Percentiles rank a stretch among this genome's conserved stretches.
Evolutionary conservation across 176 grass and related monocot genomes (phyloP).

Genomic region (Carex cristatella): DNA sequence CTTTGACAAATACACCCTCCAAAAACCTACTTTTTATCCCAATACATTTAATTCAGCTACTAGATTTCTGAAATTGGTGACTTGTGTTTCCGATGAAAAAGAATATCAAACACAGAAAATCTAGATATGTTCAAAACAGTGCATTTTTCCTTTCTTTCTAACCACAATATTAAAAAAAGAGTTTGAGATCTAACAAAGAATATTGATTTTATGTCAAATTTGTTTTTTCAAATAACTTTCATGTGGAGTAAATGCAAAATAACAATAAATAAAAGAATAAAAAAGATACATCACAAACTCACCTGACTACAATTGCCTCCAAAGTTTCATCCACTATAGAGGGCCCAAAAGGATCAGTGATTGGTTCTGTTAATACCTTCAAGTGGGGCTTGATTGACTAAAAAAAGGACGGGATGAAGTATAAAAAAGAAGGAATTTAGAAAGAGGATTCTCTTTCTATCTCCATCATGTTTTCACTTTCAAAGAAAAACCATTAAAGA

Average conservation of each 20-base stretch:
- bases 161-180: neutral
- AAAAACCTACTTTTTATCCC: neutral
- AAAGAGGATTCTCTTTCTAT: neutral
- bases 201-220: neutral
- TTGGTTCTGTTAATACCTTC: constrained; percentile 49
- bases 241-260: neutral
- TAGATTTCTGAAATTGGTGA: neutral
- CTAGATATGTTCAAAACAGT: neutral
- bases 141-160: neutral
- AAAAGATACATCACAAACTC: constrained; percentile 7
- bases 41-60: neutral
- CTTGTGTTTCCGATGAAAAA: neutral
- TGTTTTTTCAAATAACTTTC: neutral
- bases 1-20: neutral
- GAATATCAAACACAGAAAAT: neutral
- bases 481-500: neutral
- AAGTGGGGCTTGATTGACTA: constrained; percentile 72
- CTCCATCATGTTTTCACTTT: neutral
- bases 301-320: constrained; percentile 95
- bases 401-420: neutral
- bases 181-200: neutral
- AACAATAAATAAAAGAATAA: constrained; percentile 7
- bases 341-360: constrained; percentile 73
- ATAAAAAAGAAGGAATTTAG: neutral
- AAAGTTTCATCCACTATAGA: constrained; percentile 56